Base-by-base conservation (phyloP, 176 grass and related monocot species). In the Metroxylon sagu region DNA sequence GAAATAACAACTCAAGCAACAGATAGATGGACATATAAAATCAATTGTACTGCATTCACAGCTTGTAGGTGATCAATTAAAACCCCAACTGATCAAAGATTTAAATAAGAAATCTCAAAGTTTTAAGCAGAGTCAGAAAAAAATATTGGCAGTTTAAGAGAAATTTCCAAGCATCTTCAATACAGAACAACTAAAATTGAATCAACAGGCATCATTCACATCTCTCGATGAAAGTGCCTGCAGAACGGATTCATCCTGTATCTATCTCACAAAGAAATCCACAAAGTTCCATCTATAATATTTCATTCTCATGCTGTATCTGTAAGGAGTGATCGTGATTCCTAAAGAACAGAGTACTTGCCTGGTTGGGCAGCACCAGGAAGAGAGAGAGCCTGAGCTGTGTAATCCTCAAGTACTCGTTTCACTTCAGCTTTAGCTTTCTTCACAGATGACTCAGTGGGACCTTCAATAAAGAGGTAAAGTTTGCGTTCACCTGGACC, bases 401-500 rank as follows among this genome's bases (percentile, higher is more conserved):
- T 73, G 69, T 85, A 95, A 77, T 91, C 80, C 69, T 91, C 87
- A 18, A 97, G 79, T 5, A 91, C 92, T 56, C 77, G 82, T 76
- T 88, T 97, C 81, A 97, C 71, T 71, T 97, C 92, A 64, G 92
- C 72, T 62, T 97, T 97, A 1, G 91, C 91, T 59, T 87, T 87
- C 80, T 90, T 96, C 60, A 96, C 91, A 21, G 91, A 97, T 0
- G 62, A 74, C 81, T 97, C 92, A 4, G 78, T 91, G 0, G 86
- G 80, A 4, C 92, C 87, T 68, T 97, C 92, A 10, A 97, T 97
- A 80, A 78, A 96, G 18, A 96, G 52, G 71, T 96, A 96, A 15
- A 90, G 72, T 69, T 96, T 96, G 64, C 86, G 84, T 48, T 90
- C 91, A 39, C 89, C 89, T 2, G 75, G 77, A 68, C 91, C 77